These are phyloP conservation scores for Ophiostoma montium DNA, from an alignment of 2,329 filamentous ascomycete species.

Conservation along the genomic window DNA sequence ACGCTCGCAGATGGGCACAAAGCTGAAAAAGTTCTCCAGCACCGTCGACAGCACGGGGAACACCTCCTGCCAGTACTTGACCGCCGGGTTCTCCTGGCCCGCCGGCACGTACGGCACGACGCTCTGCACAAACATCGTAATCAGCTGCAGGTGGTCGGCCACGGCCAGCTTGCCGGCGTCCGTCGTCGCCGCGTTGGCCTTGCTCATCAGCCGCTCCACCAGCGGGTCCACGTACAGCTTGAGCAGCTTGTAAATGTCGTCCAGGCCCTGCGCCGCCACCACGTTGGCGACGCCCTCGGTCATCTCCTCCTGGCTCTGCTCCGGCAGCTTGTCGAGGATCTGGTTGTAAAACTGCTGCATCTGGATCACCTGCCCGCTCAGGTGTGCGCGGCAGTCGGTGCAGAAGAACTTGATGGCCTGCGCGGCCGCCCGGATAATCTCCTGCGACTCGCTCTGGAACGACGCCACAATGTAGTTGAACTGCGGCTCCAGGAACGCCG, in stretches of 20 bases:
- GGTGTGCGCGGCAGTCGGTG: slow-evolving; percentile 77
- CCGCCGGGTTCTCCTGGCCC: slow-evolving; percentile 69
- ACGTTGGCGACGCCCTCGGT: slow-evolving; percentile 92
- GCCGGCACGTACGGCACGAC: slow-evolving; percentile 61
- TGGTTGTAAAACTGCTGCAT: slow-evolving; percentile 87
- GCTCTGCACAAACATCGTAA: slow-evolving; percentile 77
- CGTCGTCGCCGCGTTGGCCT: slow-evolving; percentile 73
- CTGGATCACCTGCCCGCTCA: slow-evolving; percentile 71
- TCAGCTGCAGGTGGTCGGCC: slow-evolving; percentile 81
- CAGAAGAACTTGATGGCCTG: slow-evolving; percentile 96
- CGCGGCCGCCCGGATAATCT: slow-evolving; percentile 82
- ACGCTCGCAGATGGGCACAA: slow-evolving; percentile 79
- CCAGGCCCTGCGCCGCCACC: slow-evolving; percentile 68
- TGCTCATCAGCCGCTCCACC: slow-evolving; percentile 67
- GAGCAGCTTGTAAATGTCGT: slow-evolving; percentile 69
- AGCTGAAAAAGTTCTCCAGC: slow-evolving; percentile 73
- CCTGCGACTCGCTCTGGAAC: slow-evolving; percentile 76
- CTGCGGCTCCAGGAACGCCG: slow-evolving; percentile 81
- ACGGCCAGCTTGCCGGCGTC: slow-evolving; percentile 75
- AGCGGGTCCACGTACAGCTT: slow-evolving; percentile 91
- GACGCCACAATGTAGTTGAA: slow-evolving; percentile 92
- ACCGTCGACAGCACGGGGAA: slow-evolving; percentile 79
- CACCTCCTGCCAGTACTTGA: slow-evolving; percentile 92
- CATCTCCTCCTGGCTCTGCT: slow-evolving; percentile 82
- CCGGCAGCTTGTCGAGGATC: slow-evolving; percentile 73